These are phyloP conservation scores for Brassica cretica DNA, from an alignment of 345 rosid genomes.

Conservation along the genomic window DNA sequence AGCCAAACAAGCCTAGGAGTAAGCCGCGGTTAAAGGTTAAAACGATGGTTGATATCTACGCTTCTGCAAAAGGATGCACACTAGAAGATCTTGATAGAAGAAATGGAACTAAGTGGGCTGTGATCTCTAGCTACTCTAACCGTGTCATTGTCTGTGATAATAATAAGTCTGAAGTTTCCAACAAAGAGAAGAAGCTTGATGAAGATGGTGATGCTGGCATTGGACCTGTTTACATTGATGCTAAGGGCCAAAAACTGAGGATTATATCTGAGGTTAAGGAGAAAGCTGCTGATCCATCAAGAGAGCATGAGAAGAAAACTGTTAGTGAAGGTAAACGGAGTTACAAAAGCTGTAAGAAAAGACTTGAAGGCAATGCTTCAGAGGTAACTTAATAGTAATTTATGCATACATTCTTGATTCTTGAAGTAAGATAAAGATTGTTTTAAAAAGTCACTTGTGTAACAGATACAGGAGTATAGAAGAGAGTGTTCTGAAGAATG, in stretches of 20 bases:
- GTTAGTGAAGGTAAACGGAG: constrained; percentile 38
- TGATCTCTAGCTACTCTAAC: constrained; percentile 45
- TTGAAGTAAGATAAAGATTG: neutral
- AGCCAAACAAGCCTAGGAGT: constrained; percentile 55
- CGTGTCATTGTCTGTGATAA: constrained; percentile 41
- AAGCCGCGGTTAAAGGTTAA: constrained; percentile 68
- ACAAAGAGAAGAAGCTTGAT: constrained; percentile 46
- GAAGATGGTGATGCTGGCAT: constrained; percentile 49
- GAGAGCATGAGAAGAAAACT: constrained; percentile 39
- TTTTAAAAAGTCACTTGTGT: constrained; percentile 7
- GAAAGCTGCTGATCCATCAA: constrained; percentile 30
- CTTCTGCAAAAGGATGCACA: constrained; percentile 57
- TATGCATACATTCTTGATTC: constrained; percentile 10
- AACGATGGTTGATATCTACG: constrained; percentile 76
- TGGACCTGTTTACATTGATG: constrained; percentile 92
- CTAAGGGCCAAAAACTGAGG: constrained; percentile 76
- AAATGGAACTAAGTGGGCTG: constrained; percentile 43
- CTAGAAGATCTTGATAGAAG: constrained; percentile 42
- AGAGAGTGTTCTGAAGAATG: constrained; percentile 45
- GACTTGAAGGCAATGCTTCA: constrained; percentile 48
- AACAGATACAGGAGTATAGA: constrained; percentile 36
- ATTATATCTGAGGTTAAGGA: constrained; percentile 65
- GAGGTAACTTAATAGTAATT: constrained; percentile 45
- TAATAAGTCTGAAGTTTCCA: constrained; percentile 42
- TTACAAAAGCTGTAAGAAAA: constrained; percentile 51